Evolutionary conservation across 2,329 filamentous ascomycete genomes (phyloP), one percentile per base, ranked within the genome.

Genomic region (Sporothrix brasiliensis): DNA sequence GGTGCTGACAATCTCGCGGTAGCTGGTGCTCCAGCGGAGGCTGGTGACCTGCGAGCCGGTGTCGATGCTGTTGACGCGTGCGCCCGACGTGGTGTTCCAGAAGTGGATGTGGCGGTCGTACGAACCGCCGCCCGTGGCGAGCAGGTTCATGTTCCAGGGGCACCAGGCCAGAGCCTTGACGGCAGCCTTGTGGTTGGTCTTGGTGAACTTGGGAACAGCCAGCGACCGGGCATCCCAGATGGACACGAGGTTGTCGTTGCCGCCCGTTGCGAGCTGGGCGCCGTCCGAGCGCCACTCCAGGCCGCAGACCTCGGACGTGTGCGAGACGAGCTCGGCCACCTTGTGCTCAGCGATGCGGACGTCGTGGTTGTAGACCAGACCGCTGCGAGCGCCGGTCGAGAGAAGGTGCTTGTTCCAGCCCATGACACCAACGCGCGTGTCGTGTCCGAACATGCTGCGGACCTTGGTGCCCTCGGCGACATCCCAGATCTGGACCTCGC

Each of bases 101-200:
- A 99, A 99, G 85, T 99, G 95, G 81, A 99, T 99, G 83, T 97
- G 92, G 76, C 93, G 92, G 80, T 99, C 95, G 81, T 97, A 96
- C 56, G 93, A 96, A 75, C 95, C 95, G 78, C 95, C 95, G 70
- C 95, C 95, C 56, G 95, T 98, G 71, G 95, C 95, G 63, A 99
- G 91, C 66, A 98, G 89, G 86, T 97, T 98, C 81, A 92, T 89
- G 84, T 97, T 95, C 95, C 95, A 99, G 56, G 95, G 95, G 86
- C 95, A 99, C 95, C 95, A 99, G 74, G 93, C 92, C 60, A 99
- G 88, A 71, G 95, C 95, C 88, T 99, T 99, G 83, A 99, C 94
- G 58, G 95, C 95, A 70, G 95, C 95, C 82, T 95, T 95, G 87
- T 99, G 95, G 87, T 99, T 99, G 78, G 94, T 97, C 90, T 99